Conservation (phyloP, 176 grass and related monocot genomes). For the Areca catechu region DNA sequence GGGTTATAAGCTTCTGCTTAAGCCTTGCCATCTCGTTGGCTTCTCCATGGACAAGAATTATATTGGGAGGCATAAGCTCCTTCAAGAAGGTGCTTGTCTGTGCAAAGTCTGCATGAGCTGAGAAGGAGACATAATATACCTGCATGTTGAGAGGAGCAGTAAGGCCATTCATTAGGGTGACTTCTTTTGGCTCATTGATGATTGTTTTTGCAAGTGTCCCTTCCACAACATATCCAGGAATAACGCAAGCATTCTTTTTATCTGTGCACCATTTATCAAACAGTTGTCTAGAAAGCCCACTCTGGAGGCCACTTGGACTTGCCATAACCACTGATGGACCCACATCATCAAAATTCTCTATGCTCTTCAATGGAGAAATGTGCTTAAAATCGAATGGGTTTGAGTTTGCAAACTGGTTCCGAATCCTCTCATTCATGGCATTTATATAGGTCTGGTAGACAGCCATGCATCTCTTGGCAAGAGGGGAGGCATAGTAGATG, state of each 20-base stretch:
- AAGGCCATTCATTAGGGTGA: slow-evolving; percentile 79
- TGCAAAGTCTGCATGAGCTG: slow-evolving; percentile 84
- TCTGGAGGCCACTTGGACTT: slow-evolving; percentile 77
- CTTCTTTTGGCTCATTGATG: slow-evolving; percentile 90
- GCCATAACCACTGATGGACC: slow-evolving; percentile 91
- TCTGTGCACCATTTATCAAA: slow-evolving; percentile 96
- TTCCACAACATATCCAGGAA: slow-evolving; percentile 89
- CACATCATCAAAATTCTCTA: slow-evolving; percentile 89
- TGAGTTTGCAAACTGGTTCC: slow-evolving; percentile 77
- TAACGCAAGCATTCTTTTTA: slow-evolving; percentile 90
- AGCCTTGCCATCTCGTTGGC: slow-evolving; percentile 94
- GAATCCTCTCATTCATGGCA: slow-evolving; percentile 95
- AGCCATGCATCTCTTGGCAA: slow-evolving; percentile 93
- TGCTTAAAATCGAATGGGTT: slow-evolving; percentile 94
- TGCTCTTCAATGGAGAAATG: slow-evolving; percentile 79
- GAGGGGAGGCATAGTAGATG: slow-evolving; percentile 90
- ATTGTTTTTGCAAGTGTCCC: slow-evolving; percentile 90
- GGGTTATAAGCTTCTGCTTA: slow-evolving; percentile 73
- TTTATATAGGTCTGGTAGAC: slow-evolving; percentile 98
- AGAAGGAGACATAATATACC: slow-evolving; percentile 90
- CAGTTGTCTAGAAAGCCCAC: slow-evolving; percentile 82
- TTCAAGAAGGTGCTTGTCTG: slow-evolving; percentile 86
- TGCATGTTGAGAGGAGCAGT: slow-evolving; percentile 86
- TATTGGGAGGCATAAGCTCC: slow-evolving; percentile 72
- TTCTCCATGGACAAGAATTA: slow-evolving; percentile 93